These are phyloP conservation scores for Aspergillus mulundensis DNA, from an alignment of 495 filamentous ascomycete genomes.

Conservation along the genomic window DNA sequence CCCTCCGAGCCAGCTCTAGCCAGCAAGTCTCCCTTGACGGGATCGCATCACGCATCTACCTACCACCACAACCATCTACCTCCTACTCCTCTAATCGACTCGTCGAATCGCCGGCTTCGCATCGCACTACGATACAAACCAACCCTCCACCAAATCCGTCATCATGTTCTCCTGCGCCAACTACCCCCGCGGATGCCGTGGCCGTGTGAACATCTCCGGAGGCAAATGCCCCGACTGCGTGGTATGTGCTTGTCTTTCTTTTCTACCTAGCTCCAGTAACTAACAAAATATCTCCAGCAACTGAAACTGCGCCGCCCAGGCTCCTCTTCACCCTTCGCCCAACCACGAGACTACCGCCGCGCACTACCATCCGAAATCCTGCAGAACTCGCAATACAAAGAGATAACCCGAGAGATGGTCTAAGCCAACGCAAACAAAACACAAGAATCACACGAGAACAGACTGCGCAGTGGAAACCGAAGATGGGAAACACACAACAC, in stretches of 20 bases:
- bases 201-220: slow-evolving; percentile 41
- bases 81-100: background rate
- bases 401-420: slow-evolving; percentile 19
- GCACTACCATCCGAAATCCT: slow-evolving; percentile 39
- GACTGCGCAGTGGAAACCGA: background rate
- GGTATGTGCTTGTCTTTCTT: slow-evolving; percentile 30
- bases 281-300: slow-evolving; percentile 26
- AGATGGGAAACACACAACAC: too few species aligned
- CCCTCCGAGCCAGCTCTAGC: background rate
- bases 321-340: slow-evolving; percentile 42
- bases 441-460: too few species aligned
- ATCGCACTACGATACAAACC: background rate
- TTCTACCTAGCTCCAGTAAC: background rate
- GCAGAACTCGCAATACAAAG: slow-evolving; percentile 27
- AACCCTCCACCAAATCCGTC: slow-evolving; percentile 7
- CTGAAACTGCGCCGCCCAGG: slow-evolving; percentile 43
- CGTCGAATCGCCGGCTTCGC: background rate
- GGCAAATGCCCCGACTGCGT: slow-evolving; percentile 46
- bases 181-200: slow-evolving; percentile 49
- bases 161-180: slow-evolving; percentile 50
- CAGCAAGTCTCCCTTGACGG: slow-evolving; percentile 23
- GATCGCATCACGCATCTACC: slow-evolving; percentile 5
- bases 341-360: slow-evolving; percentile 42
- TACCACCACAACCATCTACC: background rate
- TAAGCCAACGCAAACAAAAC: background rate